Evolutionary conservation across 371 early-diverging fungal genomes (phyloP).

Genomic region (Mortierella sp.): DNA sequence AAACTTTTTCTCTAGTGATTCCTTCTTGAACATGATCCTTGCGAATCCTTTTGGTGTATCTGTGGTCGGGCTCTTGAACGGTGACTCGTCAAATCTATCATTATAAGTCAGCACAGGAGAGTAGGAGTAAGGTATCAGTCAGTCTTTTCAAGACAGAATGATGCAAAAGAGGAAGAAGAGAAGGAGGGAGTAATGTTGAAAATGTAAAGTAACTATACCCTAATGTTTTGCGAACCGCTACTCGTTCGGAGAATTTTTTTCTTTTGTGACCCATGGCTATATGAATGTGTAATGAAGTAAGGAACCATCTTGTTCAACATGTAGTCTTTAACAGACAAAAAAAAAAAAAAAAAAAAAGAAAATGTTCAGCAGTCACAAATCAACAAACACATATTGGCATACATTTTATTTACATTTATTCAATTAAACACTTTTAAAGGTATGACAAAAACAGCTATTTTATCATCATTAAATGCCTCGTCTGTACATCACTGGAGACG

Average conservation of each 20-base stretch:
- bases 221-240: constrained; percentile 21
- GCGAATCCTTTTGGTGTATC: constrained; percentile 52
- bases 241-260: constrained; percentile 52
- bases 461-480: too few species aligned
- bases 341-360: constrained; percentile 8
- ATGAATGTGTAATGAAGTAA: too few species aligned
- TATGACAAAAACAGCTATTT: too few species aligned
- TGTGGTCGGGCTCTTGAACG: constrained; percentile 37
- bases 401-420: too few species aligned
- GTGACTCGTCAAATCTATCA: constrained; percentile 43
- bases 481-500: too few species aligned
- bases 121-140: background rate
- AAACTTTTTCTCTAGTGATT: constrained; percentile 32
- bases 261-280: constrained; percentile 51
- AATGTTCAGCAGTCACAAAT: too few species aligned
- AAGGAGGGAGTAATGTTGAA: background rate
- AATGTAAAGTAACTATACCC: constrained; percentile 19
- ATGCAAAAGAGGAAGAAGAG: background rate
- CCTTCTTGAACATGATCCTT: constrained; percentile 55
- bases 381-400: too few species aligned
- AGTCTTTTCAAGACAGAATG: background rate
- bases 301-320: background rate
- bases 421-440: too few species aligned
- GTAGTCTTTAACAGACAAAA: background rate
- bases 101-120: background rate